Evolutionary conservation across 2,329 filamentous ascomycete species (phyloP).

Genomic region (Escovopsis sp.): DNA sequence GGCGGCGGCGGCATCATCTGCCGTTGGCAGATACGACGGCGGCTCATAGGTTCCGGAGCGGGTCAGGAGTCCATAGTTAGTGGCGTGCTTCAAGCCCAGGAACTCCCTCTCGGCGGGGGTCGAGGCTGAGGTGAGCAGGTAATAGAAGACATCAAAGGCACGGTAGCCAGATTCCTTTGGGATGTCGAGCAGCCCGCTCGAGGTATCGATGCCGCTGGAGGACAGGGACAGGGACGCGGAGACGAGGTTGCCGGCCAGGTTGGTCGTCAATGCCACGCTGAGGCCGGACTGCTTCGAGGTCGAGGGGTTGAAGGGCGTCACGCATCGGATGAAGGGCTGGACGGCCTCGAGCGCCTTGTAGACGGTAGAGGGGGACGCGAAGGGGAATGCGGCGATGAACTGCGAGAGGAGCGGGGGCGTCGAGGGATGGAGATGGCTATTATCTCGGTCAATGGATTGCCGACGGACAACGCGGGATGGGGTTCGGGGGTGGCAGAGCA

Average conservation of each 20-base stretch:
- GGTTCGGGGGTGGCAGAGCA: not conserved
- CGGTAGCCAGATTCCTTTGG: constrained; percentile 69
- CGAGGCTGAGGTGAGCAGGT: constrained; percentile 81
- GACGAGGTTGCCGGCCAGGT: constrained; percentile 63
- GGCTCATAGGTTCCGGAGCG: constrained; percentile 75
- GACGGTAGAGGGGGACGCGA: constrained; percentile 60
- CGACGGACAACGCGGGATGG: not conserved
- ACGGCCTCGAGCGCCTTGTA: constrained; percentile 70
- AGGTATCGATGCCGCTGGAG: constrained; percentile 75
- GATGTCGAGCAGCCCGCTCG: constrained; percentile 64
- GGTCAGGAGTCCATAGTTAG: constrained; percentile 63
- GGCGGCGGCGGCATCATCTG: constrained; percentile 80
- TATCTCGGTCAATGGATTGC: too few species aligned
- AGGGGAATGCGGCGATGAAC: constrained; percentile 67
- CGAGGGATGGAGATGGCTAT: constrained; percentile 74
- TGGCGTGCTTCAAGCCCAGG: constrained; percentile 61
- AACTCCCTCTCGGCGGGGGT: constrained; percentile 82
- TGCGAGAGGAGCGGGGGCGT: constrained; percentile 72
- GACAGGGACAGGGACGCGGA: constrained; percentile 65
- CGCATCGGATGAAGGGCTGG: constrained; percentile 72
- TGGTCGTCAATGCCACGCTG: constrained; percentile 67
- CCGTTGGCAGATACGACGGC: constrained; percentile 78
- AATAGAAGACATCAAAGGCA: constrained; percentile 97
- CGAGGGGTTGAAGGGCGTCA: constrained; percentile 82
- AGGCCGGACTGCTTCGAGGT: constrained; percentile 67